These are phyloP conservation scores for Xylariaceae sp. DNA, from an alignment of 2,329 filamentous ascomycete genomes.

Conservation along the genomic window DNA sequence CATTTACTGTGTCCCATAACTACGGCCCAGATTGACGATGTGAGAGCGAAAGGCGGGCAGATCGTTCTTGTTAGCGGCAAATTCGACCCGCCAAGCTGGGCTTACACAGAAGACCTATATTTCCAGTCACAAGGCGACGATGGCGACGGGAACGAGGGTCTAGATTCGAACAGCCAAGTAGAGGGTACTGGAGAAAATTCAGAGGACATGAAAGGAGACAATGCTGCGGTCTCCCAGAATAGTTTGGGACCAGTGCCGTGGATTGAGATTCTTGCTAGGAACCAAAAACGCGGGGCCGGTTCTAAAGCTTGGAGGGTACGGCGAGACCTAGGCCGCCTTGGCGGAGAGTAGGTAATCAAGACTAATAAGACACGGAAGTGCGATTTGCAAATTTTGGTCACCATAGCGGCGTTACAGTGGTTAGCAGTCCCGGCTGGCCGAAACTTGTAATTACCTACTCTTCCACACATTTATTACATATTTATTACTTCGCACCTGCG, in stretches of 20 bases:
- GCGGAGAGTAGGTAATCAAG: background rate
- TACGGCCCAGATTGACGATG: constrained; percentile 37
- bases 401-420: no score
- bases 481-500: no score
- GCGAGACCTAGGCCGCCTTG: constrained; percentile 50
- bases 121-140: constrained; percentile 26
- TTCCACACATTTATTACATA: no score
- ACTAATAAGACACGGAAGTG: no score
- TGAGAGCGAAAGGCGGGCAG: constrained; percentile 41
- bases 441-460: no score
- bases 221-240: background rate
- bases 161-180: constrained; percentile 25
- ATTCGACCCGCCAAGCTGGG: constrained; percentile 66
- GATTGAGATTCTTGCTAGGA: constrained; percentile 55
- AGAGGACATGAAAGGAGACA: constrained; percentile 33
- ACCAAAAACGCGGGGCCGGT: constrained; percentile 53
- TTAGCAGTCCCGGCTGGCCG: no score
- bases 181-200: constrained; percentile 35
- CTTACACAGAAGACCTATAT: constrained; percentile 62
- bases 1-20: constrained; percentile 63
- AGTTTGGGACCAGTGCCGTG: constrained; percentile 44
- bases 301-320: constrained; percentile 61
- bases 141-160: constrained; percentile 22
- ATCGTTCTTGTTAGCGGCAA: constrained; percentile 64
- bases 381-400: no score